Conservation (phyloP, 768 basidiomycete genomes). For the Coprinopsis marcescibilis region DNA sequence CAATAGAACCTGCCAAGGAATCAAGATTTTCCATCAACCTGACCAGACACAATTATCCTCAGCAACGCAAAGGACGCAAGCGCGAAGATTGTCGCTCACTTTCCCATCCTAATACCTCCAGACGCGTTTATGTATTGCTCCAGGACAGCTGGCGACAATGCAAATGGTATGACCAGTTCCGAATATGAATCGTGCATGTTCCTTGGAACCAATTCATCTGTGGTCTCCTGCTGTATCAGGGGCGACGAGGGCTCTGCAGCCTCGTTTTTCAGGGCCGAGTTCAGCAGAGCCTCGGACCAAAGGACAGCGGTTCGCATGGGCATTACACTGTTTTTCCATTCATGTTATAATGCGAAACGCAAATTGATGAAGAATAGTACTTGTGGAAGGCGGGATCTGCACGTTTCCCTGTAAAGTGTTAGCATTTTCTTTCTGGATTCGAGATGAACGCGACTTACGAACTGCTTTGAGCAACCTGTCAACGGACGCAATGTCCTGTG, state of each 20-base stretch:
- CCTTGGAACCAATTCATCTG: constrained; percentile 34
- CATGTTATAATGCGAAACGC: background rate
- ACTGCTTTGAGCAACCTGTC: constrained; percentile 49
- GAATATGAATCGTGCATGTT: constrained; percentile 71
- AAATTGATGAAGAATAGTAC: constrained; percentile 25
- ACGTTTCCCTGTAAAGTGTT: constrained; percentile 32
- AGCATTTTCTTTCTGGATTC: background rate
- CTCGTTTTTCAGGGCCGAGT: constrained; percentile 22
- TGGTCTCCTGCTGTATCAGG: constrained; percentile 9
- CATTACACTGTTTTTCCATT: constrained; percentile 37
- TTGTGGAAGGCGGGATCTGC: constrained; percentile 49
- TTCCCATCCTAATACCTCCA: constrained; percentile 67
- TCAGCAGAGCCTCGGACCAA: constrained; percentile 57
- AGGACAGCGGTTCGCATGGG: constrained; percentile 46
- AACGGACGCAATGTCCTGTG: constrained; percentile 52
- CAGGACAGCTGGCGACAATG: constrained; percentile 48
- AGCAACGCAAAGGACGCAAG: background rate
- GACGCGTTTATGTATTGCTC: constrained; percentile 69
- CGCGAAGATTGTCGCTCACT: constrained; percentile 25
- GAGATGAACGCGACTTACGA: constrained; percentile 39
- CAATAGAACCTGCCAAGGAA: constrained; percentile 77
- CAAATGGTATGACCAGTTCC: constrained; percentile 60
- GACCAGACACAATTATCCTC: no score
- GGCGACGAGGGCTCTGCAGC: constrained; percentile 10
- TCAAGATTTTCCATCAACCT: constrained; percentile 79